Evolutionary conservation across 2,329 filamentous ascomycete genomes (phyloP), one percentile per base, ranked within the genome.

Genomic region (Davidsoniella virescens): DNA sequence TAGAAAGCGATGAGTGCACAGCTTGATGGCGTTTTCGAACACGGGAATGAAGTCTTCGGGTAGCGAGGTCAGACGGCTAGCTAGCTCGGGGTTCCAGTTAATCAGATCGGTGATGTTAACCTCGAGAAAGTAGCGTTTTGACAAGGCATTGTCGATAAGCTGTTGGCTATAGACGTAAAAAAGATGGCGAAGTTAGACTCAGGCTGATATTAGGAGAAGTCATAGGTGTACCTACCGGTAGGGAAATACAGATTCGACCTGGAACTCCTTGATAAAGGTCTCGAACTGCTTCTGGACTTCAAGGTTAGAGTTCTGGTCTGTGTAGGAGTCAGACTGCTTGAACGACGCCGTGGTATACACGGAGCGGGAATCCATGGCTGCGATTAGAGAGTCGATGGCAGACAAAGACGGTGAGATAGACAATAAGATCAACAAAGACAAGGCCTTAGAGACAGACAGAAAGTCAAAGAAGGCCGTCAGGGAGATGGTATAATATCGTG

Each of bases 71-170:
- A 98, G 72, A 61, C 82, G 80, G 64, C 96, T 86, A 25, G 90
- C 92, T 54, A 98, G 73, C 64, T 95, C 87, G 66, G 96, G 90
- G 61, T 94, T 92, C 68, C 88, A 96, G 54, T 84, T 92, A 64
- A 96, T 96, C 53, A 98, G 70, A 63, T 98, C 90, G 55, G 84
- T 86, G 58, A 98, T 86, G 63, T 98, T 88, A 62, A 98, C 78
- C 64, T 98, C 90, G 70, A 92, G 95, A 65, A 82, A 95, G 68
- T 87, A 96, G 59, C 88, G 87, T 63, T 94, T 92, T 40, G 94
- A 73, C 1, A 96, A 75, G 6, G 92, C 87, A 68, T 98, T 98
- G 62, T 96, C 87, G 59, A 86, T 80, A 53, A 98, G 77, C 67
- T 96, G 92, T 60, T 96, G 90, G 75, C 92, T 93, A 58, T 20